Evolutionary conservation across 805 yeast genomes (phyloP).

Genomic region (Candida chilensis): DNA sequence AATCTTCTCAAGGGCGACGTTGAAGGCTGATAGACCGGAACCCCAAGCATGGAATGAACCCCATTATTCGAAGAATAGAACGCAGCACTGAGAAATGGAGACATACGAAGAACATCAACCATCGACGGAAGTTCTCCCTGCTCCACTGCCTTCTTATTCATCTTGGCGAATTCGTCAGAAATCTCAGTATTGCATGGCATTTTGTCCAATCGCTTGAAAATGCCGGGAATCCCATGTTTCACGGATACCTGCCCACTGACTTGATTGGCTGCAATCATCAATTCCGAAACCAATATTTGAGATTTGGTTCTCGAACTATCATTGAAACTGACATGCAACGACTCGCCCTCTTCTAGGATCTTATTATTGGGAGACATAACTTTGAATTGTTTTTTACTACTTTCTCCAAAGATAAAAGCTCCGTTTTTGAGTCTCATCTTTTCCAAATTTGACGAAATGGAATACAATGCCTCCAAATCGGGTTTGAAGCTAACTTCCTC

Average conservation of each 20-base stretch:
- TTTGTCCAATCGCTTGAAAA: constrained; percentile 26
- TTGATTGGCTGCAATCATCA: constrained; percentile 77
- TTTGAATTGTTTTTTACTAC: no score
- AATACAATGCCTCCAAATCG: constrained; percentile 25
- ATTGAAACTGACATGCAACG: no score
- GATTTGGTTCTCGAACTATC: constrained; percentile 46
- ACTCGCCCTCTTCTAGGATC: no score
- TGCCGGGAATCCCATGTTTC: constrained; percentile 37
- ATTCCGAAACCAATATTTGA: constrained; percentile 63
- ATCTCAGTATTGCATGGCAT: constrained; percentile 13
- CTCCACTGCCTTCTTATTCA: constrained; percentile 10
- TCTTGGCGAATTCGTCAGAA: constrained; percentile 8
- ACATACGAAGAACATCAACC: constrained; percentile 30
- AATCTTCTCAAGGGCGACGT: constrained; percentile 88
- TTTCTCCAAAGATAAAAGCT: constrained; percentile 26
- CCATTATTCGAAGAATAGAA: constrained; percentile 32
- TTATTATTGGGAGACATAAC: no score
- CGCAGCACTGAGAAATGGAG: constrained; percentile 44
- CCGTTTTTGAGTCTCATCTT: constrained; percentile 20
- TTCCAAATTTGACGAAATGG: constrained; percentile 16
- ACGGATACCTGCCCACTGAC: constrained; percentile 41
- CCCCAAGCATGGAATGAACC: constrained; percentile 56
- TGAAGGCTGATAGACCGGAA: constrained; percentile 55
- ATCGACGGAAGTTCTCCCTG: constrained; percentile 12
- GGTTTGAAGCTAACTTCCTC: constrained; percentile 5